Conservation (phyloP, 2,329 filamentous ascomycete genomes). For the Plenodomus lindquistii region DNA sequence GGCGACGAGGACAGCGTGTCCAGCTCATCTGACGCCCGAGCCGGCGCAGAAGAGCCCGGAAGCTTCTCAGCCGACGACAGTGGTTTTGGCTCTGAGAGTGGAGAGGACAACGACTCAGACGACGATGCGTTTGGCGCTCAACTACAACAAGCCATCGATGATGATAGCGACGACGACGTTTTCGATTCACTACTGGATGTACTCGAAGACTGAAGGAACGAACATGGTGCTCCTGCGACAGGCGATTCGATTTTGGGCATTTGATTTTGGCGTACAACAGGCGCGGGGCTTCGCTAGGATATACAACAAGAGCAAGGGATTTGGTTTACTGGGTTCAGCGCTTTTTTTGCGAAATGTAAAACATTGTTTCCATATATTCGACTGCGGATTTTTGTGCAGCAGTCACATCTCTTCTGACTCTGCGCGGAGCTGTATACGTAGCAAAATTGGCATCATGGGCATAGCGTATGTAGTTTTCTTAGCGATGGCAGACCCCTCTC, state of each 20-base stretch:
- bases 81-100: conserved; percentile 35
- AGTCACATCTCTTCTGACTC: not conserved
- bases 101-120: conserved; percentile 18
- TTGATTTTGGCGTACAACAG: not conserved
- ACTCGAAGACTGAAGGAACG: conserved; percentile 16
- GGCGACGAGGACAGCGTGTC: conserved; percentile 33
- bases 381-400: too few relatives aligned
- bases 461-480: not conserved
- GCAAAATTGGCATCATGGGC: not conserved
- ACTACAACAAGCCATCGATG: conserved; percentile 1
- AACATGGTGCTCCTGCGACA: not conserved
- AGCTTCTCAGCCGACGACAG: conserved; percentile 43
- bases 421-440: not conserved
- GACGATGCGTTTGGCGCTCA: conserved; percentile 12
- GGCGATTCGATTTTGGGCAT: not conserved
- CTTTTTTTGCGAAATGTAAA: not conserved
- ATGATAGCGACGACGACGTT: conserved; percentile 14
- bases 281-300: not conserved
- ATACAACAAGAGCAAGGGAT: not conserved
- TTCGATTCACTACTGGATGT: conserved; percentile 28
- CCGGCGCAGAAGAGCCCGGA: conserved; percentile 33
- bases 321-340: not conserved
- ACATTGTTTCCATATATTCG: not conserved
- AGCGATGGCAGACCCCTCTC: not conserved
- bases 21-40: conserved; percentile 19